Percentiles rank a stretch among this genome's conserved stretches.
Conservation (phyloP, 768 basidiomycete genomes). For the Guyanaporus albipodus region DNA sequence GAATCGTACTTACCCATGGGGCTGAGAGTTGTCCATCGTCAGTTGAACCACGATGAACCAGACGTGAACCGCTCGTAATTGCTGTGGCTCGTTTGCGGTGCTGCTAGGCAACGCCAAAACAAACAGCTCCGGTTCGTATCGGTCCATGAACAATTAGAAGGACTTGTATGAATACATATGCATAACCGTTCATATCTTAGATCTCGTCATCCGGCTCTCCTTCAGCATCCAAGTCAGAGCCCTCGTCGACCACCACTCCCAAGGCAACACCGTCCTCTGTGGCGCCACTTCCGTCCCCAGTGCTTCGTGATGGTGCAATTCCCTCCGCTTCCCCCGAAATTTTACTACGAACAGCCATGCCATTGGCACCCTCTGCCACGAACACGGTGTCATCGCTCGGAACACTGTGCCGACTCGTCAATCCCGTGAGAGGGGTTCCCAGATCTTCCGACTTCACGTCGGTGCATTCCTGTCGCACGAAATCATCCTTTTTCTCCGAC, state of each 20-base stretch:
- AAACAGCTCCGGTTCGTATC: constrained; percentile 29
- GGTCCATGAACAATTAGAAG: constrained; percentile 23
- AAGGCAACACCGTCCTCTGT: constrained; percentile 2
- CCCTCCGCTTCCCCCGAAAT: constrained; percentile 19
- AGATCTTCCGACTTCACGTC: constrained; percentile 52
- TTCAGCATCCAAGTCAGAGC: constrained; percentile 39
- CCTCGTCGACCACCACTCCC: constrained; percentile 20
- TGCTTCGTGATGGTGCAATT: constrained; percentile 1
- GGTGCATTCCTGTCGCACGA: constrained; percentile 9
- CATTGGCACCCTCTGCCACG: constrained; percentile 31
- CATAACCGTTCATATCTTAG: constrained; percentile 29
- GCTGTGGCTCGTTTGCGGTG: constrained; percentile 33
- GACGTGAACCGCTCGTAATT: constrained; percentile 32
- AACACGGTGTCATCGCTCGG: constrained; percentile 58
- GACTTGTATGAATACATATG: constrained; percentile 19
- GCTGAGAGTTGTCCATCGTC: constrained; percentile 32
- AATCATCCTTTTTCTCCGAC: constrained; percentile 1
- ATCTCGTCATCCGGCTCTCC: constrained; percentile 45
- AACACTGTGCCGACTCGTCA: constrained; percentile 50
- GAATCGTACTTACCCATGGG: constrained; percentile 32
- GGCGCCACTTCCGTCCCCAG: neutral
- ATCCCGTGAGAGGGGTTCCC: constrained; percentile 47
- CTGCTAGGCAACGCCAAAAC: constrained; percentile 12
- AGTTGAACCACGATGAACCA: constrained; percentile 36
- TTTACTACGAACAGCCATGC: constrained; percentile 28